phyloP scores from a whole-genome alignment of 805 yeast genomes.

The Yamadazyma olivae region DNA sequence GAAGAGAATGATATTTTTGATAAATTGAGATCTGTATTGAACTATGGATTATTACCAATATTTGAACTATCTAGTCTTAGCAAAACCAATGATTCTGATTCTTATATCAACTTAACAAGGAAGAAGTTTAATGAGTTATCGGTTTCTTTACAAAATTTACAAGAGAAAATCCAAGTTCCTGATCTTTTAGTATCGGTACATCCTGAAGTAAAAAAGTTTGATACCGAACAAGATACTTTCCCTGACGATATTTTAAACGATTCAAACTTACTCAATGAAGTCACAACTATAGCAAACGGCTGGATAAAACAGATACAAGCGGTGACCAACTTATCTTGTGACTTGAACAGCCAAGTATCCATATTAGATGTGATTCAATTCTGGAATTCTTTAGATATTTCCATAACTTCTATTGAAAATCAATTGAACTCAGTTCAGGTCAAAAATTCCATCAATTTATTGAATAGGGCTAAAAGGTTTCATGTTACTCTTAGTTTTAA shows the following conservation, averaged over 20 bases:
- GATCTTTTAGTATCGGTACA: slow-evolving; percentile 54
- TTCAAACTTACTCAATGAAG: slow-evolving; percentile 55
- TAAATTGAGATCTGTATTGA: slow-evolving; percentile 55
- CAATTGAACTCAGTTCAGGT: slow-evolving; percentile 60
- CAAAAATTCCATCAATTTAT: slow-evolving; percentile 52
- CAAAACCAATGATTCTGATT: slow-evolving; percentile 27
- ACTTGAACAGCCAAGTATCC: slow-evolving; percentile 53
- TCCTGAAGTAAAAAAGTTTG: slow-evolving; percentile 34
- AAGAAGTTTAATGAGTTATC: slow-evolving; percentile 68
- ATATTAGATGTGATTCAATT: slow-evolving; percentile 65
- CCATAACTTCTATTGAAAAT: slow-evolving; percentile 50
- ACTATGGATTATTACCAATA: slow-evolving; percentile 64
- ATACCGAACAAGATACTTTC: slow-evolving; percentile 22
- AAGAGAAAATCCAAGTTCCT: slow-evolving; percentile 67
- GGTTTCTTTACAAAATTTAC: slow-evolving; percentile 61
- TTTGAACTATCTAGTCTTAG: slow-evolving; percentile 45
- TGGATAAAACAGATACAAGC: slow-evolving; percentile 70
- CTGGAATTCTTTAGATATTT: slow-evolving; percentile 72
- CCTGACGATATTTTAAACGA: slow-evolving; percentile 43
- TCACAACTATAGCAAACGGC: slow-evolving; percentile 66
- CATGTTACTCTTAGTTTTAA: slow-evolving; percentile 73
- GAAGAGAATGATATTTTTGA: slow-evolving; percentile 37
- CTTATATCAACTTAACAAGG: slow-evolving; percentile 37
- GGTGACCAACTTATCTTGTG: slow-evolving; percentile 51
- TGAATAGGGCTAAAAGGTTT: slow-evolving; percentile 71